Evolutionary conservation across 2,329 filamentous ascomycete genomes (phyloP), one percentile per base, ranked within the genome.

Genomic region (Venturia effusa): DNA sequence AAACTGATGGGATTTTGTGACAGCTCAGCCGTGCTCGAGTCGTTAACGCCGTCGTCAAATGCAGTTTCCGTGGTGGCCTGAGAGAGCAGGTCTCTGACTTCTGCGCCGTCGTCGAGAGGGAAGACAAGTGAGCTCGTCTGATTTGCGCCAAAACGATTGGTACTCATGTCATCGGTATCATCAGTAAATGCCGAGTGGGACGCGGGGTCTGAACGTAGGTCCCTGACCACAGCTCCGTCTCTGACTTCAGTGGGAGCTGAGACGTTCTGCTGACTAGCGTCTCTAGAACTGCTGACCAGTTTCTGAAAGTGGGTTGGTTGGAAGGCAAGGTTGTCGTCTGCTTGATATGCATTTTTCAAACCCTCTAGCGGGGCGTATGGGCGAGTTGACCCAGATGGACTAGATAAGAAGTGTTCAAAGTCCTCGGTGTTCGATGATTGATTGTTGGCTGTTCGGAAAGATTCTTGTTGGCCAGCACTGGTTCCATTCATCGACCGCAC

Each of bases 191-290:
- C 51, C 30, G 51, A 55, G 17, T 59, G 32, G 27, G 63, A 63
- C 13, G 40, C 30, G 22, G 63, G 65, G 41, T 64, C 32, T 11
- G 62, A 45, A 10, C 65, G 64, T 13, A 66, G 43, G 22, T n/a
- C 37, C 15, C 45, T 39, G n/a, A 66, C 65, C 41, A 63, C 65
- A 22, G 64, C 65, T n/a, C 65, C 65, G 43, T 66, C 65, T 24
- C 60, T 43, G 19, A 64, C 13, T 5, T 55, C 24, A 11, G 32
- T 63, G 40, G 19, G 22, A 32, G 30, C n/a, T 55, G 43, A 13
- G 19, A n/a, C n/a, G 41, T 32, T 2, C 2, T 45, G 40, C n/a
- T 32, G 60, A 30, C 22, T 34, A 27, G 37, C 13, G 24, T 17
- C 32, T 32, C 15, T 48, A 13, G 22, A 5, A n/a, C 3, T 45